phyloP scores from a whole-genome alignment of 352 stramenopile genomes.

The Blastocystis sp. region DNA sequence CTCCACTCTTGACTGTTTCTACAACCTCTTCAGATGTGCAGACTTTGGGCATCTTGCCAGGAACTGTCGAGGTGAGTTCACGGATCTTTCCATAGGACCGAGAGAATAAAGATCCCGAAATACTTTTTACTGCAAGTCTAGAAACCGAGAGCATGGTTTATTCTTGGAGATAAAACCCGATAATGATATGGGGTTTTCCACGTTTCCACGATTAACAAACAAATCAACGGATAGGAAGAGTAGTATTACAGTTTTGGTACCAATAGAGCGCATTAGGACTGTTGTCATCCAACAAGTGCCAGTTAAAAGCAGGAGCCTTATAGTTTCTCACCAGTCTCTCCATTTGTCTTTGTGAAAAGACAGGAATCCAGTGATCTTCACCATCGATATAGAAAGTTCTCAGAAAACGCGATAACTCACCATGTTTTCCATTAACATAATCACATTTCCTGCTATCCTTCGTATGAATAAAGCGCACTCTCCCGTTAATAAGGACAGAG shows the following conservation, averaged over 20 bases:
- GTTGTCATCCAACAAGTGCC: too few species aligned
- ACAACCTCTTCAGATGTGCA: constrained; percentile 64
- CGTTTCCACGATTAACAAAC: constrained; percentile 14
- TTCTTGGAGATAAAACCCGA: neutral
- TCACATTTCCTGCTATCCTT: neutral
- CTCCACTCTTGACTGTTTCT: constrained; percentile 61
- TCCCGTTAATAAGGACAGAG: neutral
- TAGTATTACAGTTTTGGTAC: too few species aligned
- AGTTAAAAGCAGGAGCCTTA: too few species aligned
- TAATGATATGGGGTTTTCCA: neutral
- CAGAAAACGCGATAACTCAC: neutral
- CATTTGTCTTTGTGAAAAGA: too few species aligned
- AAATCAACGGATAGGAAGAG: too few species aligned
- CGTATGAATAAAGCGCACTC: neutral
- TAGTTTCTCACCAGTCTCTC: too few species aligned
- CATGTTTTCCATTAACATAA: constrained; percentile 8
- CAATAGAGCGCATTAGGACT: too few species aligned
- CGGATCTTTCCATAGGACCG: constrained; percentile 41
- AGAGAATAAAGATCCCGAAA: neutral
- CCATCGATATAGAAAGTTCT: too few species aligned
- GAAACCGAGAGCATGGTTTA: constrained; percentile 3
- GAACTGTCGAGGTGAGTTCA: constrained; percentile 14
- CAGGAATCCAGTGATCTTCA: too few species aligned
- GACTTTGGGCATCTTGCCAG: constrained; percentile 25
- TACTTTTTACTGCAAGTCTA: neutral